Evolutionary conservation across 352 stramenopile species (phyloP), one percentile per base, ranked within the genome.

Genomic region (Phytopythium aichiense): DNA sequence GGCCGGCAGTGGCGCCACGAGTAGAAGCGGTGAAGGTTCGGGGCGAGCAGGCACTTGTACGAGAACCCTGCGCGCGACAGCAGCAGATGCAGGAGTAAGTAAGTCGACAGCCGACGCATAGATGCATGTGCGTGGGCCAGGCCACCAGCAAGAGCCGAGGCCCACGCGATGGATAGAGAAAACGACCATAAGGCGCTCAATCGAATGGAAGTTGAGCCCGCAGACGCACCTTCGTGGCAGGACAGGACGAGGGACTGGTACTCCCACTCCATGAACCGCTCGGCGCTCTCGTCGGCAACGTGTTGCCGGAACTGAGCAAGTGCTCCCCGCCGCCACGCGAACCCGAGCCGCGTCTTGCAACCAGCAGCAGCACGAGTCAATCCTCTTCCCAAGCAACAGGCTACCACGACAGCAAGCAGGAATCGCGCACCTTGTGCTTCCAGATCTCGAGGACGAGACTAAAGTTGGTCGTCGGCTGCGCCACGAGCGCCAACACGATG

Each of bases 401-500:
- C 18, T 4, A 20, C 23, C 23, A 40, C 20, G 3, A 25, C 18
- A 28, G 20, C 4, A 51, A 18, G 40, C 25, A 13, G 11, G 33
- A 43, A 31, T 31, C 28, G 3, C 58, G 37, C 48, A 81, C 75
- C 61, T 73, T 61, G n/a, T 73, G 43, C 46, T 81, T 72, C 56
- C 69, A 66, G 12, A 80, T 56, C 11, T 87, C 76, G 5, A 91
- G 7, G 31, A 86, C 77, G 35, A 69, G 50, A 51, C 87, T 68
- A 56, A 91, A 40, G 38, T 49, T 80, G 9, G 38, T 68, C 7
- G 66, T 37, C 1, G 58, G 33, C 13, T 40, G 67, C 38, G 74
- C 73, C 4, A 87, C 58, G 25, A 69, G 81, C 33, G 76, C 81
- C 42, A 89, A 75, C n/a, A 88, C 52, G n/a, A 87, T 33, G 22